Percentiles rank a stretch among this genome's conserved stretches.
Conservation (phyloP, 176 grass and related monocot species). For the Cymbopogon citratus region DNA sequence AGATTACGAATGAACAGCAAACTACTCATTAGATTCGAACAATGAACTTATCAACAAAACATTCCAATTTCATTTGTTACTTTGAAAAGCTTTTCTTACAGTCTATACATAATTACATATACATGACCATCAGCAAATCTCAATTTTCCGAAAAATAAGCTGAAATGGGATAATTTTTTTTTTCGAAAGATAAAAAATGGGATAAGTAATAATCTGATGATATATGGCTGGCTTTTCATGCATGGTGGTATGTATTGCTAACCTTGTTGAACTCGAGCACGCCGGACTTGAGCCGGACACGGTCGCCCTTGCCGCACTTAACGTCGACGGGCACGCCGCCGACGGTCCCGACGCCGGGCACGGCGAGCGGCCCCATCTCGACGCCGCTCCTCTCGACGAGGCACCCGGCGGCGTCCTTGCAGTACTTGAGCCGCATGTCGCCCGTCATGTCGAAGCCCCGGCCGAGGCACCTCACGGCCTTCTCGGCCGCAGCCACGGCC, state of each 20-base stretch:
- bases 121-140: background rate
- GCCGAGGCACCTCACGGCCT: constrained; percentile 66
- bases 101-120: no score
- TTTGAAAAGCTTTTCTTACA: background rate
- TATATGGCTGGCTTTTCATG: background rate
- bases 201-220: background rate
- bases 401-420: constrained; percentile 51
- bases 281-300: constrained; percentile 72
- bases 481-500: constrained; percentile 48
- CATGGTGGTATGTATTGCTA: background rate
- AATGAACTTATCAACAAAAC: background rate
- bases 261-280: constrained; percentile 85
- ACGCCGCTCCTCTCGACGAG: constrained; percentile 35
- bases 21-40: background rate
- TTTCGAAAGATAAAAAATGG: no score
- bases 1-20: background rate
- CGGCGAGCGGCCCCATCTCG: constrained; percentile 46
- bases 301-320: constrained; percentile 89
- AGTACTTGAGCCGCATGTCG: constrained; percentile 80
- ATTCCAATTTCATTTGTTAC: background rate
- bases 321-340: constrained; percentile 55
- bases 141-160: background rate
- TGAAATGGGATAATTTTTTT: background rate
- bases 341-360: constrained; percentile 63
- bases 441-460: constrained; percentile 73